Evolutionary conservation across 2,329 filamentous ascomycete species (phyloP), one percentile per base, ranked within the genome.

Genomic region (Aureobasidium subglaciale): DNA sequence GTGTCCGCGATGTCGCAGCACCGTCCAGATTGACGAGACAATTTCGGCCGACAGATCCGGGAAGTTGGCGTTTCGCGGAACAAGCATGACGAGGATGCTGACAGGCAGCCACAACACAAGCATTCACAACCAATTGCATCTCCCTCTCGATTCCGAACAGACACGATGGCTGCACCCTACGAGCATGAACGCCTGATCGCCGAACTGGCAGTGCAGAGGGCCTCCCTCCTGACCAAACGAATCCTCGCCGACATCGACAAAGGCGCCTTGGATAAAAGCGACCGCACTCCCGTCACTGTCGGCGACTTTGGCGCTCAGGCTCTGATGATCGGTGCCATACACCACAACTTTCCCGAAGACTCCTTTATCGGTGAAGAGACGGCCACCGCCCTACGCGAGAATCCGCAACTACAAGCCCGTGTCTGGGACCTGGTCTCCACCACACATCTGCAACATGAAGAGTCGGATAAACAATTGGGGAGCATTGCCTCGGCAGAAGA

Each of bases 151-250:
- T 15, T n/a, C 18, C 13, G 20, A 41, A 5, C 15, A 5, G 8
- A 30, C 27, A 18, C 27, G 4, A 55, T 55, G 53, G 18, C n/a
- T 18, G n/a, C 30, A 4, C 6, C 20, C 7, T 95, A 92, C 78
- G 76, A 81, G 58, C 82, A 85, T 61, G 91, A 96, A 75, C 83
- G 92, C 63, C 77, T 85, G 65, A 81, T 95, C 50, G 91, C 91
- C 60, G 85, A 92, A 70, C 83, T 96, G 42, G 90, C 91, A 58
- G 90, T 96, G 57, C 90, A 95, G 75, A 84, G 91, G 60, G 91
- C 87, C 20, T 75, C 80, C 3, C 68, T 79, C 15, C 72, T 85
- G 34, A 85, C 82, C 16, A 83, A 83, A 63, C 65, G 70, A 57
- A 67, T 83, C 62, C 70, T 78, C 20, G 71, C 71, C 38, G 67